Percentiles rank a stretch among this genome's conserved stretches.
phyloP scores from a whole-genome alignment of 441 rosid species.

The Eutrema salsugineum region DNA sequence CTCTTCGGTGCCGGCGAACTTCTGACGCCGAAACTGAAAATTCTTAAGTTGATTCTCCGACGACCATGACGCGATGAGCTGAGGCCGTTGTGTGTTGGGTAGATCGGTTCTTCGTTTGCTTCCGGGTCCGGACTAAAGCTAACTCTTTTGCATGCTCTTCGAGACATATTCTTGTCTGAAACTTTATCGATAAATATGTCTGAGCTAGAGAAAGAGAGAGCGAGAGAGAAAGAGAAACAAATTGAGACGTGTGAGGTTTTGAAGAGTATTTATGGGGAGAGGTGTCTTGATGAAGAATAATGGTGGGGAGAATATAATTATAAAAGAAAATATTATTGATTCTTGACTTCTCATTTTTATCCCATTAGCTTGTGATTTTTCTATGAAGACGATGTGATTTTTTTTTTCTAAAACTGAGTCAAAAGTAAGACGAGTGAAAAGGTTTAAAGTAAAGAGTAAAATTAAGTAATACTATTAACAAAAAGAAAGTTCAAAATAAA shows the following conservation, averaged over 20 bases:
- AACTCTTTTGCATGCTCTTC: conserved; percentile 47
- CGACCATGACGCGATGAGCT: conserved; percentile 27
- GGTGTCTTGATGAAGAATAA: background rate
- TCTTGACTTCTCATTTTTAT: background rate
- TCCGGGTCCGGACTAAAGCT: conserved; percentile 56
- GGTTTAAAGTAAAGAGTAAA: background rate
- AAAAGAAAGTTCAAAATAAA: background rate
- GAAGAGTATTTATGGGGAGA: conserved; percentile 35
- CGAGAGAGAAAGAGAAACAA: background rate
- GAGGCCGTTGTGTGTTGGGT: conserved; percentile 12
- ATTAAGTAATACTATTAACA: background rate
- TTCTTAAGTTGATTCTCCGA: conserved; percentile 30
- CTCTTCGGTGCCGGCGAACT: conserved; percentile 35
- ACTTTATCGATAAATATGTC: background rate
- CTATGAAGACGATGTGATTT: background rate
- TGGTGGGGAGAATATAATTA: background rate
- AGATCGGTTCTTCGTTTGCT: conserved; percentile 23
- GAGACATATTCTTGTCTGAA: conserved; percentile 41
- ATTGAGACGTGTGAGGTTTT: background rate
- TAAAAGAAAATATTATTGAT: background rate
- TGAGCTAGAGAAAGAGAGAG: background rate
- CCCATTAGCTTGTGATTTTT: background rate
- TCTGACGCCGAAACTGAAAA: conserved; percentile 37
- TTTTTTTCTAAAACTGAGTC: background rate
- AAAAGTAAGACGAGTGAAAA: background rate